phyloP scores from a whole-genome alignment of 2,329 filamentous ascomycete species.

The Talaromyces sp. region DNA sequence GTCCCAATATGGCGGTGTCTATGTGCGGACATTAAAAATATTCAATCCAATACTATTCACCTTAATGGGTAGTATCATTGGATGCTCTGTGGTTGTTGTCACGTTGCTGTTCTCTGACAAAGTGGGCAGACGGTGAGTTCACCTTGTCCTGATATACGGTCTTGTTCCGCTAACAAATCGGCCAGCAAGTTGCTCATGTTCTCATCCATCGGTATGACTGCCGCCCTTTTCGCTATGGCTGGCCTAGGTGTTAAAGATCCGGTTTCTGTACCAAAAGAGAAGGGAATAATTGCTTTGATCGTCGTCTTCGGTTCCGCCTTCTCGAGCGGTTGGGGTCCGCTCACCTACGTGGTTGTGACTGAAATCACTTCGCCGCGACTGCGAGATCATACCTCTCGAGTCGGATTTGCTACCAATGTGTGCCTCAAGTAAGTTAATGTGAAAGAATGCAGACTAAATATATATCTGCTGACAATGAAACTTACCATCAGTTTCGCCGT shows the following conservation, averaged over 20 bases:
- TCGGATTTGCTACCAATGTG: not conserved
- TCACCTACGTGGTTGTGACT: not conserved
- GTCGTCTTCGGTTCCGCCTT: not conserved
- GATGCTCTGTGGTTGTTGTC: not conserved
- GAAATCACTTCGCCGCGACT: not conserved
- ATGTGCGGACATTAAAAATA: not conserved
- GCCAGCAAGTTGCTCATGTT: not conserved
- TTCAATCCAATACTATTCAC: not conserved
- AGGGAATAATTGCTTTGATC: not conserved
- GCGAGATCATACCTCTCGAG: not conserved
- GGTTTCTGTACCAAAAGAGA: not conserved
- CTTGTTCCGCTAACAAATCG: not conserved
- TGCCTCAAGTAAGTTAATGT: not conserved
- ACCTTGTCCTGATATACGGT: not conserved
- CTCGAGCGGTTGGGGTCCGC: not conserved
- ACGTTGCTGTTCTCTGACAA: not conserved
- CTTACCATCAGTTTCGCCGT: not conserved
- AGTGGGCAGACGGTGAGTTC: not conserved
- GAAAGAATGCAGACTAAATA: no score
- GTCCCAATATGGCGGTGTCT: not conserved
- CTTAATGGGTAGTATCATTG: not conserved
- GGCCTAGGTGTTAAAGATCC: not conserved
- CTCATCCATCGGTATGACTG: not conserved
- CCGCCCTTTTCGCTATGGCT: not conserved
- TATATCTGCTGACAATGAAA: not conserved